Percentiles rank a stretch among this genome's conserved stretches.
These are phyloP conservation scores for Trichoderma simmonsii DNA, from an alignment of 2,329 filamentous ascomycete genomes.

Conservation along the genomic window DNA sequence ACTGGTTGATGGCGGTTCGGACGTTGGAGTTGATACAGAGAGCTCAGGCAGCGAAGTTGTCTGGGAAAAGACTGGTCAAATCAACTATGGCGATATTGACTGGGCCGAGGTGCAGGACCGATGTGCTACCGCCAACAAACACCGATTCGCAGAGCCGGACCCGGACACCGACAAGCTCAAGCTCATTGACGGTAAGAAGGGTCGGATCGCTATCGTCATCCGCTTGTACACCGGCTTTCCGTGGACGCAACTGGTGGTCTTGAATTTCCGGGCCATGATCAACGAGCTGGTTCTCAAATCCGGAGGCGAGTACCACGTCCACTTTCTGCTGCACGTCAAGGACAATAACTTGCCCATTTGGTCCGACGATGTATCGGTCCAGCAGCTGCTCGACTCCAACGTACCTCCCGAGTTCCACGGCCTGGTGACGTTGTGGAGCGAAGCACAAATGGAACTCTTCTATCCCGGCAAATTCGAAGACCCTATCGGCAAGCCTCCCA, in stretches of 20 bases:
- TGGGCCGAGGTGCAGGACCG: constrained; percentile 54
- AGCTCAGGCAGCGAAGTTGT: constrained; percentile 61
- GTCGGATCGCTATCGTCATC: constrained; percentile 72
- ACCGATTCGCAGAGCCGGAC: constrained; percentile 51
- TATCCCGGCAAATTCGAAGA: constrained; percentile 71
- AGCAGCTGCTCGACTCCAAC: constrained; percentile 64
- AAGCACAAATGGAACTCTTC: constrained; percentile 76
- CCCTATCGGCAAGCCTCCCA: constrained; percentile 57
- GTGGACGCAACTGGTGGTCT: constrained; percentile 72
- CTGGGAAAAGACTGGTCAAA: constrained; percentile 53
- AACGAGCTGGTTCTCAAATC: constrained; percentile 74
- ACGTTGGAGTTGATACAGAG: constrained; percentile 71
- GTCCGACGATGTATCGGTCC: constrained; percentile 71
- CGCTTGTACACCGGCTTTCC: constrained; percentile 77
- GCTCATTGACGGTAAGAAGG: constrained; percentile 36
- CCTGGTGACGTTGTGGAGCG: constrained; percentile 80
- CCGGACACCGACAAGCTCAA: constrained; percentile 38
- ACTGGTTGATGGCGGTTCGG: constrained; percentile 65
- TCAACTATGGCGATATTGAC: constrained; percentile 54
- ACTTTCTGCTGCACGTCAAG: constrained; percentile 82
- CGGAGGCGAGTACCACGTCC: constrained; percentile 77
- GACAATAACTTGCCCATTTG: constrained; percentile 77
- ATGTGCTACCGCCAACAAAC: constrained; percentile 58
- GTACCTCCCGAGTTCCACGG: constrained; percentile 72
- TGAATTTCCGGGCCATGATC: constrained; percentile 79